Evolutionary conservation across 148 eudicot species (phyloP).

Genomic region (Drosera capensis): DNA sequence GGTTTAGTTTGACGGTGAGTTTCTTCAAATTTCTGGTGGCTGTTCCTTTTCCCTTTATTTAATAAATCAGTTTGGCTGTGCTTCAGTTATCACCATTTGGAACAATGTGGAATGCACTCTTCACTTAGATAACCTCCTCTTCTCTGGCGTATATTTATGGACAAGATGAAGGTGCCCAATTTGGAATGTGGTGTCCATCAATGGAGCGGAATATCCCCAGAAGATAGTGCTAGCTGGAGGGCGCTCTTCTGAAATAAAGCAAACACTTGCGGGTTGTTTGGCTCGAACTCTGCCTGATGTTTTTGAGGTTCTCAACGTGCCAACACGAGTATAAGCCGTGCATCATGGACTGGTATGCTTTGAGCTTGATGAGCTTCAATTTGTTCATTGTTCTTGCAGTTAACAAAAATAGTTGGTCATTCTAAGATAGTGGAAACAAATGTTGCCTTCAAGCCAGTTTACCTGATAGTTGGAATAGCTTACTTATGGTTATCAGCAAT

Average conservation of each 20-base stretch:
- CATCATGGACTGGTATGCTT: slow-evolving; percentile 61
- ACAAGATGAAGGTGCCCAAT: slow-evolving; percentile 50
- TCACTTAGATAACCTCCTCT: slow-evolving; percentile 80
- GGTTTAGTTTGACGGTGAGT: slow-evolving; percentile 63
- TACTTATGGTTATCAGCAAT: no score
- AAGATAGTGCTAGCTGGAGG: slow-evolving; percentile 52
- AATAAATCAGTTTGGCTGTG: slow-evolving; percentile 9
- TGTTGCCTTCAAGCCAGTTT: no score
- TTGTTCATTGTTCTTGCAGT: no score
- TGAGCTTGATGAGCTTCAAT: no score
- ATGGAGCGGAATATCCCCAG: slow-evolving; percentile 81
- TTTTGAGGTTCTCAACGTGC: slow-evolving; percentile 46
- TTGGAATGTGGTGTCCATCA: slow-evolving; percentile 52
- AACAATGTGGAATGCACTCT: slow-evolving; percentile 73
- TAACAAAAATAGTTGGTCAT: no score
- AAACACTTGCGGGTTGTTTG: slow-evolving; percentile 67
- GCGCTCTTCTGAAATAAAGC: slow-evolving; percentile 78
- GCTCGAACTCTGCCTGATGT: slow-evolving; percentile 68
- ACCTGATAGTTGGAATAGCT: no score
- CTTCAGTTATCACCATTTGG: slow-evolving; percentile 87
- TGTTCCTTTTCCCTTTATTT: neutral
- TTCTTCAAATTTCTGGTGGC: slow-evolving; percentile 1
- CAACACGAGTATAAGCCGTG: slow-evolving; percentile 45
- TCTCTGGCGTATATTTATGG: slow-evolving; percentile 90
- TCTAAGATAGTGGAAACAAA: no score